phyloP scores from a whole-genome alignment of 2,329 filamentous ascomycete genomes.

The Fulvia fulva region DNA sequence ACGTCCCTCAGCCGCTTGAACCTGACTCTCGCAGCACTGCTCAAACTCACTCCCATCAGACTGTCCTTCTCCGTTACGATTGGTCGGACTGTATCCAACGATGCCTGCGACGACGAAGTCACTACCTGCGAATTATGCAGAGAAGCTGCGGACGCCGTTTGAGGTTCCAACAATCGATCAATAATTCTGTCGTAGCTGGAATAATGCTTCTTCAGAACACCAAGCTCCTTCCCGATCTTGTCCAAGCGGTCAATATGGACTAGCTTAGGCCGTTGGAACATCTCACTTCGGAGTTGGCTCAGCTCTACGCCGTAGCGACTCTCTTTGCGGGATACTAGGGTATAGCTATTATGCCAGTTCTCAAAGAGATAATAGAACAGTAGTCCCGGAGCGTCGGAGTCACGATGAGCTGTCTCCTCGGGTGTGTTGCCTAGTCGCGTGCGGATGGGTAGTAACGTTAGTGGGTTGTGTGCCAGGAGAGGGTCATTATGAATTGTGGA shows the following conservation, averaged over 20 bases:
- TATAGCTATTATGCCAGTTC: slow-evolving; percentile 59
- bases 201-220: slow-evolving; percentile 58
- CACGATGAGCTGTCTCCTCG: slow-evolving; percentile 44
- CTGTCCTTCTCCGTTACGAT: slow-evolving; percentile 31
- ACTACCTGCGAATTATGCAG: slow-evolving; percentile 42
- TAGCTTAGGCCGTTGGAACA: slow-evolving; percentile 50
- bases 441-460: slow-evolving; percentile 44
- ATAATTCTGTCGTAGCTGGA: slow-evolving; percentile 59
- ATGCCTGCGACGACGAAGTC: slow-evolving; percentile 18
- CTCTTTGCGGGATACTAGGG: slow-evolving; percentile 50
- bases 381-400: slow-evolving; percentile 55
- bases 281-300: slow-evolving; percentile 44
- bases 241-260: slow-evolving; percentile 52
- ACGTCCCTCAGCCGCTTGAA: slow-evolving; percentile 59
- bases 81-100: slow-evolving; percentile 25
- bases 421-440: slow-evolving; percentile 42
- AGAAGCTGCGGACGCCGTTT: slow-evolving; percentile 41
- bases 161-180: slow-evolving; percentile 51
- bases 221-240: slow-evolving; percentile 57
- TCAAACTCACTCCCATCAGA: slow-evolving; percentile 44
- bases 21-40: slow-evolving; percentile 51
- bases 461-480: slow-evolving; percentile 34
- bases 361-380: slow-evolving; percentile 66
- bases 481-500: slow-evolving; percentile 47
- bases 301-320: slow-evolving; percentile 48